A percentile compares a stretch with the other conserved stretches of the same genome.
phyloP scores from a whole-genome alignment of 1,284 basidiomycete genomes.

The Cutaneotrichosporon arboriforme region DNA sequence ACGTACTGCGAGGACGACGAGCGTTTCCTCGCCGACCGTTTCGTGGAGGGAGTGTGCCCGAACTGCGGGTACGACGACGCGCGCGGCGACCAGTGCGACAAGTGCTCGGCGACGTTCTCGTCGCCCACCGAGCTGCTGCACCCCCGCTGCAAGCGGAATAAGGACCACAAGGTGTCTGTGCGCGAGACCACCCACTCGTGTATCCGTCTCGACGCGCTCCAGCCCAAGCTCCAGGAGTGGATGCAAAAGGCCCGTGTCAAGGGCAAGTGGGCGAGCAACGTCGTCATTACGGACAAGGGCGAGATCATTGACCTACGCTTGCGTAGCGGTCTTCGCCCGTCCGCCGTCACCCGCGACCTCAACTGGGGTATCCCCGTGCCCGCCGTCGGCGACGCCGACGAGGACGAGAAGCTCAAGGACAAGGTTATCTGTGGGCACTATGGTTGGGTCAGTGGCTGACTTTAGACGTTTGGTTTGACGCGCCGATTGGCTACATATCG shows the following conservation, averaged over 20 bases:
- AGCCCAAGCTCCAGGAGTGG: constrained; percentile 82
- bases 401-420: constrained; percentile 75
- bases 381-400: constrained; percentile 59
- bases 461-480: constrained; percentile 94
- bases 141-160: constrained; percentile 88
- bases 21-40: constrained; percentile 92
- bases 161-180: constrained; percentile 68
- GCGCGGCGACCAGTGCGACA: constrained; percentile 97
- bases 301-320: constrained; percentile 87
- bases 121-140: constrained; percentile 91
- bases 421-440: constrained; percentile 85
- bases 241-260: constrained; percentile 70
- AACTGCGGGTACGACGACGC: constrained; percentile 87
- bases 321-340: constrained; percentile 71
- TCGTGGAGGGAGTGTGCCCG: constrained; percentile 89
- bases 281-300: constrained; percentile 78
- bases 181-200: constrained; percentile 90
- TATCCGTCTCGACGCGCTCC: constrained; percentile 75
- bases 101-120: constrained; percentile 79
- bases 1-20: constrained; percentile 87
- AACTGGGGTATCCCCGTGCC: constrained; percentile 96
- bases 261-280: constrained; percentile 89
- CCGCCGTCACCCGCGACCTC: constrained; percentile 88
- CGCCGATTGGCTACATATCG: constrained; percentile 93
- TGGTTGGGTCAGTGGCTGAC: constrained; percentile 20